Base-by-base conservation (phyloP, 2,329 filamentous ascomycete species). In the Clarireedia monteithiana region DNA sequence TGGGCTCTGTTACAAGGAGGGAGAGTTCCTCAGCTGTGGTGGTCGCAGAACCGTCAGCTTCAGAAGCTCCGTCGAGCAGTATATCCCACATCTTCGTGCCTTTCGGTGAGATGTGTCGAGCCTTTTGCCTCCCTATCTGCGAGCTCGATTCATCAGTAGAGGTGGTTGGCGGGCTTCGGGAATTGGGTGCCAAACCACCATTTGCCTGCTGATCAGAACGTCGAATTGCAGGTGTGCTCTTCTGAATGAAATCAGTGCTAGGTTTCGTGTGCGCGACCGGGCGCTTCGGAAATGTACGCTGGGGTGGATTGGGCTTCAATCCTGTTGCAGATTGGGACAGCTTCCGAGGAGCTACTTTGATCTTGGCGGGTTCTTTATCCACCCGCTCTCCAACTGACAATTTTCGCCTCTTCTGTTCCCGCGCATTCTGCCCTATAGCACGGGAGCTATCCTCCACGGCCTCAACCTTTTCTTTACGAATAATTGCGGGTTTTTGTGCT, bases 361-460 rank as follows among this genome's bases (percentile, higher is more conserved):
- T 36, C 7, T 26, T 36, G 42, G 55, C 48, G 24, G 38, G 27
- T 24, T 57, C 59, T 38, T 42, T 53, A 27, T 45, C 45, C 12
- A 34, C 30, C 26, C 20, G 55, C 12, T 47, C 55, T 14, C 48
- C 40, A 34, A 64, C 63, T 14, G 64, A 67, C 9, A 68, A 42
- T 42, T 66, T 67, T 23, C 60, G 53, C 24, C 62, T 63, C 50
- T 68, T 68, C 38, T 59, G 62, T n/a, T 59, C 63, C 36, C 53
- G 56, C 12, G 36, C 40, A 23, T 58, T 58, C 9, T 53, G 58
- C 27, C 20, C 20, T 26, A 42, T 34, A 10, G 10, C 17, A 20
- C 20, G 34, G 14, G 10, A 15, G 20, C 24, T 5, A 14, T 26
- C 46, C 50, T 38, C 45, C 23, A 17, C 34, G n/a, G 20, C 34